Base-by-base conservation (phyloP, 129 eudicot species). In the Helichrysum umbraculigerum region DNA sequence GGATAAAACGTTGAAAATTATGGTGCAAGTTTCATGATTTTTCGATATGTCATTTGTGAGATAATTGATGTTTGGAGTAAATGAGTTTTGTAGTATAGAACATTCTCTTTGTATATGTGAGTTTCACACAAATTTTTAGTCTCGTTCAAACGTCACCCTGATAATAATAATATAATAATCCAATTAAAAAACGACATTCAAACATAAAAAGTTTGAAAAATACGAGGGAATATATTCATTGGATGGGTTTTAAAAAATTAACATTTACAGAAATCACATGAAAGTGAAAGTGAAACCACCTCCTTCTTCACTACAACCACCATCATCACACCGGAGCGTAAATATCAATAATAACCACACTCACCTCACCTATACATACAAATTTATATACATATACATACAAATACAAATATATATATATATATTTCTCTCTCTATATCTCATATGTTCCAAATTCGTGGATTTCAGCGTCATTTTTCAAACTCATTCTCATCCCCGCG, bases 381-480 rank as follows among this genome's bases (percentile, higher is more conserved):
- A 16, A 44, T 2, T 10, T 42, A 42, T 1, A 42, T 0, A 44
- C 25, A 70, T 3, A 32, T 4, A 11, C 42, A 19, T 28, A 30
- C 14, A 11, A 33, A 7, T 14, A 44, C 16, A 44, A 0, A 41
- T 14, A 47, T 52, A 69, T 8, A 30, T 17, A 10, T 29, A 20
- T 22, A 32, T 2, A 59, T 74, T 69, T 74, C 70, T 62, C 66
- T 61, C 66, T 61, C 66, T 19, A 10, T 54, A 63, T 22, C 34
- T 39, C 32, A 39, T 25, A 14, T 51, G 2, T 19, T 4, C 41
- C n/a, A 66, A 47, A 63, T 61, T 74, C 79, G 70, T 80, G 80
- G 84, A 42, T 74, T 80, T 80, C 84, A 80, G 84, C 80, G 84
- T 80, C 84, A 68, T 34, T 66, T 76, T 80, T 80, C 79, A 80